A percentile compares a stretch with the other conserved stretches of the same genome.
Conservation (phyloP, 2,329 filamentous ascomycete species). For the Colletotrichum cereale region DNA sequence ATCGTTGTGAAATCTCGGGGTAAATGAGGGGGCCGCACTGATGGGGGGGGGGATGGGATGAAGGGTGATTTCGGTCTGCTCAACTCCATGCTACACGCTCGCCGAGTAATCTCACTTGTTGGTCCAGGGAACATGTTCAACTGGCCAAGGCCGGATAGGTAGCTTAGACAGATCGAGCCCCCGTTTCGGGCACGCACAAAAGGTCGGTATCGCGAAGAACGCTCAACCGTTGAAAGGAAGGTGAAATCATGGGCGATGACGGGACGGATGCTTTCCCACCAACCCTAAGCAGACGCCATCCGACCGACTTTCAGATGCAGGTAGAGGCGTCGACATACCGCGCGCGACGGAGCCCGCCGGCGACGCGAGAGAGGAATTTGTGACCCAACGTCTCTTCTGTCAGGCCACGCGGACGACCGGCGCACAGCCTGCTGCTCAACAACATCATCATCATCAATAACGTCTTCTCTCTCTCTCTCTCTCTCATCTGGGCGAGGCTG, state of each 20-base stretch:
- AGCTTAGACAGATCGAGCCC: not conserved
- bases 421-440: conserved; percentile 25
- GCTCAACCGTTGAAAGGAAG: not conserved
- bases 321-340: not conserved
- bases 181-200: not conserved
- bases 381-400: conserved; percentile 8
- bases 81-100: not conserved
- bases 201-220: not conserved
- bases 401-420: not conserved
- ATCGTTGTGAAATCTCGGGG: conserved; percentile 20
- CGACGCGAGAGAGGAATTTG: not conserved
- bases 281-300: not conserved
- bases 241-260: not conserved
- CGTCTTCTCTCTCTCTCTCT: not conserved
- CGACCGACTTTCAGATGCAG: not conserved
- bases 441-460: not conserved
- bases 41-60: not conserved
- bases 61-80: too few species aligned
- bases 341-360: not conserved
- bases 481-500: conserved; percentile 3
- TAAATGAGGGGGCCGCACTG: conserved; percentile 8
- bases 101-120: conserved; percentile 1
- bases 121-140: not conserved
- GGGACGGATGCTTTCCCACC: not conserved
- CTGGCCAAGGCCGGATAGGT: too few species aligned